A percentile compares a stretch with the other conserved stretches of the same genome.
These are phyloP conservation scores for Camellia granthamiana DNA, from an alignment of 148 eudicot genomes.

Conservation along the genomic window DNA sequence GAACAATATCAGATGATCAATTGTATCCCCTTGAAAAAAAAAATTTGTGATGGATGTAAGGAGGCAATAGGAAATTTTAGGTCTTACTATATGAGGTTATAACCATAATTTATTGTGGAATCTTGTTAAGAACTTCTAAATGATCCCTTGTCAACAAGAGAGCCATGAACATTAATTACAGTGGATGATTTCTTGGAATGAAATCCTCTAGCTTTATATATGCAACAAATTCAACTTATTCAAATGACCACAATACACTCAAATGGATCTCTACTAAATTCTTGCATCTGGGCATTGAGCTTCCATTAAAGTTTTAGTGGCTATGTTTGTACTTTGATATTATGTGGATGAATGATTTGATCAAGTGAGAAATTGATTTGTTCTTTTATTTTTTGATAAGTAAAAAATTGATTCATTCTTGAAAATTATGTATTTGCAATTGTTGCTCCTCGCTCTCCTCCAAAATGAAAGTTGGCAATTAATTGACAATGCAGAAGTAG, in stretches of 20 bases:
- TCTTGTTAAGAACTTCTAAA: too few species aligned
- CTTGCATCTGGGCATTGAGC: neutral
- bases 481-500: constrained; percentile 34
- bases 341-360: too few species aligned
- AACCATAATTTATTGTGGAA: too few species aligned
- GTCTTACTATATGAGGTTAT: too few species aligned
- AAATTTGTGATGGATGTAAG: neutral
- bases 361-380: too few species aligned
- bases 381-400: neutral
- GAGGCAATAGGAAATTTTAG: too few species aligned
- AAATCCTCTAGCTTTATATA: neutral
- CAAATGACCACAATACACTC: neutral
- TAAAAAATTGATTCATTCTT: too few species aligned
- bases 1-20: neutral
- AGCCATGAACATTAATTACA: too few species aligned
- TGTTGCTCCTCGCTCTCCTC: neutral
- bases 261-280: neutral
- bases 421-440: neutral
- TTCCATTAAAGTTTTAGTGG: neutral
- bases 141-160: neutral
- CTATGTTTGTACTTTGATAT: too few species aligned
- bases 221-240: neutral
- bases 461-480: neutral
- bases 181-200: neutral
- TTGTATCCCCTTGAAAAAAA: neutral